Percentiles rank a stretch among this genome's conserved stretches.
phyloP scores from a whole-genome alignment of 768 basidiomycete genomes.

The Lactarius evosmus region DNA sequence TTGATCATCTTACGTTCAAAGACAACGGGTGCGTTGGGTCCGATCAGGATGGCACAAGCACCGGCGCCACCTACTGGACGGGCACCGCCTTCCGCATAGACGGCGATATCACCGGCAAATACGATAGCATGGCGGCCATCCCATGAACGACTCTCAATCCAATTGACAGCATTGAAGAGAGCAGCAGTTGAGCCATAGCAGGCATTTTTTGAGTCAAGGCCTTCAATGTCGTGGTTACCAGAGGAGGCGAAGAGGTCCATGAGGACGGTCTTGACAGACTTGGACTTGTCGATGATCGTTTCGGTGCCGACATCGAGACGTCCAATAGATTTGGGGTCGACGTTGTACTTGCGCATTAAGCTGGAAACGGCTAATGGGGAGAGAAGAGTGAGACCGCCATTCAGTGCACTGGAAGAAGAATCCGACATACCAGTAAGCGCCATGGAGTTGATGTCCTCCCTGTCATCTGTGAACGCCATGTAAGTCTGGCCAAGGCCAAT shows the following conservation, averaged over 20 bases:
- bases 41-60: conserved; percentile 91
- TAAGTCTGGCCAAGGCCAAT: conserved; percentile 96
- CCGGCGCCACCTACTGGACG: conserved; percentile 97
- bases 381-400: conserved; percentile 8
- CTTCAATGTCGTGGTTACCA: conserved; percentile 96
- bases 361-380: conserved; percentile 67
- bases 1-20: conserved; percentile 78
- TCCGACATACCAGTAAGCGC: conserved; percentile 75
- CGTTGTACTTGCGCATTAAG: conserved; percentile 89
- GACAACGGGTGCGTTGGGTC: conserved; percentile 91
- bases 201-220: conserved; percentile 98
- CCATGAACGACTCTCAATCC: conserved; percentile 95
- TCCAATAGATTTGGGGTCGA: conserved; percentile 95
- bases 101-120: conserved; percentile 94
- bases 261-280: conserved; percentile 95
- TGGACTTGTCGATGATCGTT: conserved; percentile 99
- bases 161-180: conserved; percentile 98
- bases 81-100: conserved; percentile 94
- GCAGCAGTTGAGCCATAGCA: conserved; percentile 99
- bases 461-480: conserved; percentile 99
- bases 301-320: conserved; percentile 98
- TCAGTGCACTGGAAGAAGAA: conserved; percentile 17
- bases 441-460: conserved; percentile 99
- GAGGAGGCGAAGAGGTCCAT: conserved; percentile 96
- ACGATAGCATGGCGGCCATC: conserved; percentile 98